phyloP scores from a whole-genome alignment of 805 yeast species.

The Ascoidea tarda region DNA sequence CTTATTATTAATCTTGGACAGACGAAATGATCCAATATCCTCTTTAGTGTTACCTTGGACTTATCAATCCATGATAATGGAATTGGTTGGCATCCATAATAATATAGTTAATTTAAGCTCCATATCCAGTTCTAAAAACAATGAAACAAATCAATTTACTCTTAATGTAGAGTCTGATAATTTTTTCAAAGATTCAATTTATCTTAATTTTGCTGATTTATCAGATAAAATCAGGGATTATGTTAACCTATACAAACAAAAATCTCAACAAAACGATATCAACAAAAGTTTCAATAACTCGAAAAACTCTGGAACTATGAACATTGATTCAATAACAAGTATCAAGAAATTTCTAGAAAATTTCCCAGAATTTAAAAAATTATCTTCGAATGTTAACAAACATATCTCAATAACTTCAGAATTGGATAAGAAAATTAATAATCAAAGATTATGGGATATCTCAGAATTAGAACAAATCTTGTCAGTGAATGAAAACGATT shows the following conservation, averaged over 20 bases:
- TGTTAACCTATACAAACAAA: conserved; percentile 68
- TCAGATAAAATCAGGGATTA: conserved; percentile 79
- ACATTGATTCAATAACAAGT: conserved; percentile 52
- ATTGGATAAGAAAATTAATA: conserved; percentile 58
- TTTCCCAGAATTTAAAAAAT: conserved; percentile 84
- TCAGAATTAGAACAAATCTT: conserved; percentile 85
- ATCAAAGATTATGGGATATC: conserved; percentile 59
- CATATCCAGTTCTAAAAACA: conserved; percentile 30
- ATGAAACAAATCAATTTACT: conserved; percentile 51
- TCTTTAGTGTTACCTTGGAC: conserved; percentile 95
- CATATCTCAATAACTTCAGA: conserved; percentile 88
- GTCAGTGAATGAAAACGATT: conserved; percentile 36
- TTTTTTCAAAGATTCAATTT: conserved; percentile 73
- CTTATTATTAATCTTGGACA: conserved; percentile 58
- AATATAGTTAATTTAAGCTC: conserved; percentile 60
- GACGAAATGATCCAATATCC: conserved; percentile 85
- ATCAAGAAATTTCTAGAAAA: conserved; percentile 85
- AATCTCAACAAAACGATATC: conserved; percentile 53
- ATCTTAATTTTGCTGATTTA: conserved; percentile 84
- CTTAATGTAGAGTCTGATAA: conserved; percentile 56
- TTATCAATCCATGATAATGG: conserved; percentile 95
- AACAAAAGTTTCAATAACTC: conserved; percentile 47
- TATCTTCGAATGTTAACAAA: conserved; percentile 79
- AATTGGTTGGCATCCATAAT: conserved; percentile 67
- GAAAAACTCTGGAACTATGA: conserved; percentile 62